phyloP scores from a whole-genome alignment of 2,329 filamentous ascomycete genomes.

The Fusarium bulbicola region DNA sequence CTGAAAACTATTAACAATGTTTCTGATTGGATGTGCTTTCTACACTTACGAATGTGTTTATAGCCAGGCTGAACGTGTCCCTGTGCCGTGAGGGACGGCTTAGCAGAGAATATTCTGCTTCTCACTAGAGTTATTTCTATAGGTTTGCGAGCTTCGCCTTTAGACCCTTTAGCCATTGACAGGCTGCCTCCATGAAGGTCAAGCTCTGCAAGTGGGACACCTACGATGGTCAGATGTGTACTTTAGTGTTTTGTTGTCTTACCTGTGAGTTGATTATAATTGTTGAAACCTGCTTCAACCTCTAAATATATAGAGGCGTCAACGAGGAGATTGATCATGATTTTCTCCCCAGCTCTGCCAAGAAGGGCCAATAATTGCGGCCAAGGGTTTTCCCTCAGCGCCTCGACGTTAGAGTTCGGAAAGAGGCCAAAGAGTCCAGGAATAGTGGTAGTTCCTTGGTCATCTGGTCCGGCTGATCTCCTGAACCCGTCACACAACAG shows the following conservation, averaged over 20 bases:
- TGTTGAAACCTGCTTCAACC: slow-evolving; percentile 67
- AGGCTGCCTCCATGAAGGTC: slow-evolving; percentile 39
- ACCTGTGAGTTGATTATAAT: slow-evolving; percentile 85
- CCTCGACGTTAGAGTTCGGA: slow-evolving; percentile 74
- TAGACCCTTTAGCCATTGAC: not conserved
- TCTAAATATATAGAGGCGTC: slow-evolving; percentile 79
- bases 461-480: slow-evolving; percentile 51
- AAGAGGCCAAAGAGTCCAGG: slow-evolving; percentile 72
- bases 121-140: slow-evolving; percentile 79
- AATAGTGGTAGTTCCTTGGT: slow-evolving; percentile 56
- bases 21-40: not conserved
- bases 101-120: slow-evolving; percentile 86
- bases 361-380: slow-evolving; percentile 76
- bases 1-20: slow-evolving; percentile 54
- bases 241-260: slow-evolving; percentile 35
- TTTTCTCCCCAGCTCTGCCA: slow-evolving; percentile 76
- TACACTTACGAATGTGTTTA: slow-evolving; percentile 77
- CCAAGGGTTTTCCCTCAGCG: slow-evolving; percentile 78
- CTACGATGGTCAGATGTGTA: slow-evolving; percentile 43
- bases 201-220: slow-evolving; percentile 61
- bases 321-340: slow-evolving; percentile 81
- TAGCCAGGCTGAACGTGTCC: slow-evolving; percentile 78
- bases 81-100: slow-evolving; percentile 73
- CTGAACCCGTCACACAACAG: slow-evolving; percentile 86
- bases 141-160: slow-evolving; percentile 43